Conservation (phyloP, 192 early-diverging fungal genomes). For the Ramicandelaber brevisporus region DNA sequence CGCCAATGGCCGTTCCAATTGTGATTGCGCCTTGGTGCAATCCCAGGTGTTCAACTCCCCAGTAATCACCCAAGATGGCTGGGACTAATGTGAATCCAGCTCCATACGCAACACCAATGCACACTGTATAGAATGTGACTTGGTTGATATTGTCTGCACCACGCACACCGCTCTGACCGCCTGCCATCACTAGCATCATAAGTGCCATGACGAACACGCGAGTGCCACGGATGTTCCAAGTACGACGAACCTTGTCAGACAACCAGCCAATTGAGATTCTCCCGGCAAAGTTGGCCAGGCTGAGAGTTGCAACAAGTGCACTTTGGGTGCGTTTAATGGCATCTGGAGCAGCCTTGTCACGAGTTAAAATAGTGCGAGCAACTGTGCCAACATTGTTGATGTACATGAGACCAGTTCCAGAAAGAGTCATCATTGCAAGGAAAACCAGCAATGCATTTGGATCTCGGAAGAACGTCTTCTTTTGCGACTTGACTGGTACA, state of each 20-base stretch:
- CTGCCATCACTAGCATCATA: too few relatives aligned
- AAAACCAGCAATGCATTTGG: conserved; percentile 1
- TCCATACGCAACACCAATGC: conserved; percentile 1
- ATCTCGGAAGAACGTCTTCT: conserved; percentile 1
- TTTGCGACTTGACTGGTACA: too few relatives aligned
- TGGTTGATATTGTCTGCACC: too few relatives aligned
- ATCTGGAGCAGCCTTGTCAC: neutral
- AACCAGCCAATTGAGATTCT: too few relatives aligned
- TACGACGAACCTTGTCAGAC: too few relatives aligned
- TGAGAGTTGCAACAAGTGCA: conserved; percentile 1
- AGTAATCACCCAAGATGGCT: conserved; percentile 1
- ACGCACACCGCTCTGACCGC: too few relatives aligned
- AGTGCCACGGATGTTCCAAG: too few relatives aligned
- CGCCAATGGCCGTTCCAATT: conserved; percentile 15
- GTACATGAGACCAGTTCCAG: conserved; percentile 2
- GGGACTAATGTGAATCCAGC: conserved; percentile 1
- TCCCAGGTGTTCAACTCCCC: conserved; percentile 1
- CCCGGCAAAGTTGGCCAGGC: conserved; percentile 1
- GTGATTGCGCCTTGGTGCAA: conserved; percentile 13
- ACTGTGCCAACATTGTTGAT: conserved; percentile 2
- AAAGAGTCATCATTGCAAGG: neutral
- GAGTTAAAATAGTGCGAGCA: neutral
- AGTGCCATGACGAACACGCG: too few relatives aligned
- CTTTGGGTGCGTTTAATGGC: conserved; percentile 1
- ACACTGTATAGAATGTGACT: too few relatives aligned